phyloP scores from a whole-genome alignment of 257 asterid genomes.

The Osmanthus fragrans region DNA sequence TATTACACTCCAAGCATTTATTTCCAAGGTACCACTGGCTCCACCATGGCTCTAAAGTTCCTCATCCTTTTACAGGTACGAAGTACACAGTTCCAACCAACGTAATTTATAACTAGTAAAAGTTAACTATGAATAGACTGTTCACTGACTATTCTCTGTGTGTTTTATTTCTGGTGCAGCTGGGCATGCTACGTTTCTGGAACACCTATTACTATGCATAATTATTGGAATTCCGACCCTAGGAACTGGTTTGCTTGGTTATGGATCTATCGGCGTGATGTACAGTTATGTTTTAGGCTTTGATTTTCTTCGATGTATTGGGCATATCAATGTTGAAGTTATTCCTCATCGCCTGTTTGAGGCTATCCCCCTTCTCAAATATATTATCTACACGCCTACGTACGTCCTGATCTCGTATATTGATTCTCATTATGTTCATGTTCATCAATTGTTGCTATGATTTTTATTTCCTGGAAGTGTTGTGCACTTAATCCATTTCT shows the following conservation, averaged over 20 bases:
- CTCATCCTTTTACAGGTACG: constrained; percentile 81
- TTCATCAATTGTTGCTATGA: neutral
- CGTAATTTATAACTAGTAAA: neutral
- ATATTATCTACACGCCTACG: constrained; percentile 77
- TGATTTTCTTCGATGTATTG: constrained; percentile 85
- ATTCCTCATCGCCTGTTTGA: constrained; percentile 53
- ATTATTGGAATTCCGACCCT: constrained; percentile 68
- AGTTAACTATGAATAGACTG: neutral
- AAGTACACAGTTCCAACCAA: neutral
- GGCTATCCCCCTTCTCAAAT: constrained; percentile 56
- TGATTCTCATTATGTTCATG: neutral
- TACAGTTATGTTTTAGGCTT: constrained; percentile 64
- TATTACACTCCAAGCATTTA: constrained; percentile 56
- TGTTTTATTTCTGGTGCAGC: constrained; percentile 45
- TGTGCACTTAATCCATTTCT: neutral
- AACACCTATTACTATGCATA: constrained; percentile 64
- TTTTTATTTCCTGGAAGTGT: neutral
- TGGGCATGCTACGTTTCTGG: constrained; percentile 81
- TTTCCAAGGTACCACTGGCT: constrained; percentile 78
- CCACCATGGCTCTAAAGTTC: constrained; percentile 77
- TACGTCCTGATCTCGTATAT: constrained; percentile 36
- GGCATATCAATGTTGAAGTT: constrained; percentile 79
- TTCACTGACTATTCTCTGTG: constrained; percentile 10
- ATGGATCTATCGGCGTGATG: constrained; percentile 66
- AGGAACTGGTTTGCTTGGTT: constrained; percentile 66